Evolutionary conservation across 2,329 filamentous ascomycete genomes (phyloP).

Genomic region (Ceratocystis diversiconidia): DNA sequence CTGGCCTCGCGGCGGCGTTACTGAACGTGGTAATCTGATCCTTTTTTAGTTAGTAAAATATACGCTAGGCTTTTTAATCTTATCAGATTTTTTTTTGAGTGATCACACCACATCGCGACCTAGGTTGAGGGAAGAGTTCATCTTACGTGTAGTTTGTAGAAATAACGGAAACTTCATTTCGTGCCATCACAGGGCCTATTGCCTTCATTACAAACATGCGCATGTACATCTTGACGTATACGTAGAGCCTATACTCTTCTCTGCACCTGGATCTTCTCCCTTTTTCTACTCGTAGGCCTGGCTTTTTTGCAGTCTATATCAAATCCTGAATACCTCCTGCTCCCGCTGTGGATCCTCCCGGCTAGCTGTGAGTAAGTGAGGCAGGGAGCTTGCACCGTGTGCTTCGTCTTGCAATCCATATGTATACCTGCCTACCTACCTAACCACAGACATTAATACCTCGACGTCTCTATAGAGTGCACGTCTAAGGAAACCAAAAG

Average conservation of each 20-base stretch:
- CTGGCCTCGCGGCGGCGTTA: slow-evolving; percentile 1
- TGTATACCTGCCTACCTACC: neutral
- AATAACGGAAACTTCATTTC: neutral
- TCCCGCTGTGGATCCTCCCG: neutral
- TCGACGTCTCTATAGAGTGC: too few relatives aligned
- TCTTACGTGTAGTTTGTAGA: neutral
- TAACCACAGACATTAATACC: too few relatives aligned
- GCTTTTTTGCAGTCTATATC: neutral
- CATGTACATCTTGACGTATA: neutral
- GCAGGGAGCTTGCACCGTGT: neutral
- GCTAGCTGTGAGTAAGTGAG: neutral
- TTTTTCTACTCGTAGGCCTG: neutral
- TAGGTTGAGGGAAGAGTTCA: neutral
- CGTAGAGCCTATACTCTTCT: neutral
- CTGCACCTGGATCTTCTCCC: neutral
- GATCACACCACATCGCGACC: slow-evolving; percentile 2
- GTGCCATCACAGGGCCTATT: neutral
- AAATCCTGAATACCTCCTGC: neutral
- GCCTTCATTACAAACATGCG: neutral
- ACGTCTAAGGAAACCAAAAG: too few relatives aligned
- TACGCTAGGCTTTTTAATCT: slow-evolving; percentile 3
- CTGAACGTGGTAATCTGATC: slow-evolving; percentile 1
- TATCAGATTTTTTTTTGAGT: slow-evolving; percentile 1
- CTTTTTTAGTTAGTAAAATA: slow-evolving; percentile 1
- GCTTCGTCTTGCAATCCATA: neutral